Conservation (phyloP, 2,329 filamentous ascomycete genomes). For the Hypoxylon sp. region DNA sequence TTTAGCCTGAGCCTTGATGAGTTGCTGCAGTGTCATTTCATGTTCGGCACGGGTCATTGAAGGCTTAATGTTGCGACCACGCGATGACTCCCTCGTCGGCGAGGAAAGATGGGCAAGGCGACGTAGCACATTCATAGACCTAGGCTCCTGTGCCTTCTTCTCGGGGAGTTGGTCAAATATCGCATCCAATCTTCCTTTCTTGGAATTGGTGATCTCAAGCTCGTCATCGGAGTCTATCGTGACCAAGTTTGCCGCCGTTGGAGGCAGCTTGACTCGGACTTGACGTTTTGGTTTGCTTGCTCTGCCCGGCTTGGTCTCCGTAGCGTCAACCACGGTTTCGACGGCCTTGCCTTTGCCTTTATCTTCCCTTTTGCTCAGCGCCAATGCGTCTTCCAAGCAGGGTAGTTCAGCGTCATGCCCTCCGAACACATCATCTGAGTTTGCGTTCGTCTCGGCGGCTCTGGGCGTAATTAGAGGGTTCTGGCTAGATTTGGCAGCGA, state of each 20-base stretch:
- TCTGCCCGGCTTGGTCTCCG: constrained; percentile 48
- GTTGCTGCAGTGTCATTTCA: constrained; percentile 74
- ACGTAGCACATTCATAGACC: constrained; percentile 75
- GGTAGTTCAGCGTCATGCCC: constrained; percentile 55
- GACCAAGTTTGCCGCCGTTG: constrained; percentile 55
- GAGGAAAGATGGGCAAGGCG: constrained; percentile 79
- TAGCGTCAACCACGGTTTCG: constrained; percentile 46
- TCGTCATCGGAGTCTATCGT: constrained; percentile 68
- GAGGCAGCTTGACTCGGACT: constrained; percentile 64
- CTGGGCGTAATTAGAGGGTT: constrained; percentile 17
- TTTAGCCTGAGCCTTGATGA: constrained; percentile 83
- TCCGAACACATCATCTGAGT: constrained; percentile 14
- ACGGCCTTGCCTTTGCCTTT: constrained; percentile 72
- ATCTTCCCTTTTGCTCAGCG: constrained; percentile 55
- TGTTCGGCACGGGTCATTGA: constrained; percentile 78
- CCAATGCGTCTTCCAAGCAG: constrained; percentile 54
- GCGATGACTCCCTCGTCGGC: constrained; percentile 65
- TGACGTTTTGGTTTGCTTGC: constrained; percentile 57
- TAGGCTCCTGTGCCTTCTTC: constrained; percentile 71
- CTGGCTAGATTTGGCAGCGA: constrained; percentile 50
- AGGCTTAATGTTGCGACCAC: constrained; percentile 59
- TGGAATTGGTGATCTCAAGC: constrained; percentile 70
- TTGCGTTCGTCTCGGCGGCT: constrained; percentile 16
- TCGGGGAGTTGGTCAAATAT: constrained; percentile 78
- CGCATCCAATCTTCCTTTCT: constrained; percentile 66